These are phyloP conservation scores for Phytophthora pseudosyringae DNA, from an alignment of 352 stramenopile genomes.

Conservation along the genomic window DNA sequence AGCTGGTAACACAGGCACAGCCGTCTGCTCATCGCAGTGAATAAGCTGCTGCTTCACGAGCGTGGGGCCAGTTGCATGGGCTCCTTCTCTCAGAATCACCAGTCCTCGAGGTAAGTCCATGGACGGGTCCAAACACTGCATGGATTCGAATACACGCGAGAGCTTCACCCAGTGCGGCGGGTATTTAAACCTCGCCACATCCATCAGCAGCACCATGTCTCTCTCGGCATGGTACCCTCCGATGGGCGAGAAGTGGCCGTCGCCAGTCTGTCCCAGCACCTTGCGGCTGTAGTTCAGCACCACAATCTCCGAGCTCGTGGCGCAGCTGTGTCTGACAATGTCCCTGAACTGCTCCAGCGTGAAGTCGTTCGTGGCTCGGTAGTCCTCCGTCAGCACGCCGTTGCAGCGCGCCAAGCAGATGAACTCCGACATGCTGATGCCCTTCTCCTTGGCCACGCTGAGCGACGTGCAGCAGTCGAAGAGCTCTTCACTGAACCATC, in stretches of 20 bases:
- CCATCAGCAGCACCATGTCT: slow-evolving; percentile 96
- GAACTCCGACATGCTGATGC: slow-evolving; percentile 77
- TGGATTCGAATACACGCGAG: slow-evolving; percentile 44
- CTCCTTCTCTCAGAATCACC: slow-evolving; percentile 26
- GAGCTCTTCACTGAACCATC: slow-evolving; percentile 87
- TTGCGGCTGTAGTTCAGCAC: slow-evolving; percentile 94
- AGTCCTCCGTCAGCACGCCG: slow-evolving; percentile 55
- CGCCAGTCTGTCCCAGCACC: slow-evolving; percentile 93
- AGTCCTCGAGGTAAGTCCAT: slow-evolving; percentile 47
- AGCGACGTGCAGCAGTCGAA: slow-evolving; percentile 85
- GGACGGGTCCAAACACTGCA: slow-evolving; percentile 56
- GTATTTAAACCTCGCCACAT: slow-evolving; percentile 97
- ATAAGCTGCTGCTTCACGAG: slow-evolving; percentile 57
- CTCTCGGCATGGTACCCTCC: slow-evolving; percentile 92
- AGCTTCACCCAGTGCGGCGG: slow-evolving; percentile 88
- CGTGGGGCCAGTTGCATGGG: slow-evolving; percentile 46
- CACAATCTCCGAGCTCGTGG: slow-evolving; percentile 82
- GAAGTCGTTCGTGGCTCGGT: slow-evolving; percentile 53
- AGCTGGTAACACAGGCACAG: slow-evolving; percentile 15
- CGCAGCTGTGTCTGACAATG: slow-evolving; percentile 80
- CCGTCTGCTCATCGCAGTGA: slow-evolving; percentile 37
- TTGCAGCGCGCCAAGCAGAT: slow-evolving; percentile 74
- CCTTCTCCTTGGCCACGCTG: slow-evolving; percentile 69
- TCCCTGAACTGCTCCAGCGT: slow-evolving; percentile 60
- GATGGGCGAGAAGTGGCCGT: slow-evolving; percentile 97